A percentile compares a stretch with the other conserved stretches of the same genome.
Evolutionary conservation across 73 alveolate species (phyloP).

Genomic region (Paramecium octaurelia): DNA sequence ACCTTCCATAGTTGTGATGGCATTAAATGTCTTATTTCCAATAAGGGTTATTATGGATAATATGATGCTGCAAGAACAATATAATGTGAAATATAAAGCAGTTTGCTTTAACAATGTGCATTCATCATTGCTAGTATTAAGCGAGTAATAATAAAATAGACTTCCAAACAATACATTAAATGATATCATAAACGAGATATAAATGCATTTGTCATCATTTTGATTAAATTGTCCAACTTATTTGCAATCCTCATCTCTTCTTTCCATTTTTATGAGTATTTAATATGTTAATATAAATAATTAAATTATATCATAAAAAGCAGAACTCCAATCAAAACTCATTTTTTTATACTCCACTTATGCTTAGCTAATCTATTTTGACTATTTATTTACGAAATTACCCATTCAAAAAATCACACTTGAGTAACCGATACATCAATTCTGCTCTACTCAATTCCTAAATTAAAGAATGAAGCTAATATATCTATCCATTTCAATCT

Average conservation of each 20-base stretch:
- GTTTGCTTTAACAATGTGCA: neutral
- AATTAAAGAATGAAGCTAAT: conserved; percentile 88
- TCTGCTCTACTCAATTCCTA: conserved; percentile 85
- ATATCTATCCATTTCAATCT: conserved; percentile 79
- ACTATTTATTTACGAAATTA: no score
- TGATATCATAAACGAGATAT: neutral
- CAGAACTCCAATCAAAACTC: conserved; percentile 64
- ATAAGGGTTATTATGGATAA: neutral
- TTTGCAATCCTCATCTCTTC: conserved; percentile 14
- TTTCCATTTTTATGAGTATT: neutral
- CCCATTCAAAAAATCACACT: neutral
- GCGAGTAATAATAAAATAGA: neutral
- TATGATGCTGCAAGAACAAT: neutral
- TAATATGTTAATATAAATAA: neutral
- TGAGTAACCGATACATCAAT: conserved; percentile 68
- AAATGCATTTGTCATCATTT: neutral
- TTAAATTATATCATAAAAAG: neutral
- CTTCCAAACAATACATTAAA: neutral
- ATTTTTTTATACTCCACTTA: no score
- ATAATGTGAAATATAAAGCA: neutral
- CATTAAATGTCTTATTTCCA: neutral
- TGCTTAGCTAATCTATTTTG: no score
- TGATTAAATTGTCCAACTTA: neutral
- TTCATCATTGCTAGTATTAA: neutral
- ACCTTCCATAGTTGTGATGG: neutral